Conservation (phyloP, 129 eudicot species). For the Cynara cardunculus region DNA sequence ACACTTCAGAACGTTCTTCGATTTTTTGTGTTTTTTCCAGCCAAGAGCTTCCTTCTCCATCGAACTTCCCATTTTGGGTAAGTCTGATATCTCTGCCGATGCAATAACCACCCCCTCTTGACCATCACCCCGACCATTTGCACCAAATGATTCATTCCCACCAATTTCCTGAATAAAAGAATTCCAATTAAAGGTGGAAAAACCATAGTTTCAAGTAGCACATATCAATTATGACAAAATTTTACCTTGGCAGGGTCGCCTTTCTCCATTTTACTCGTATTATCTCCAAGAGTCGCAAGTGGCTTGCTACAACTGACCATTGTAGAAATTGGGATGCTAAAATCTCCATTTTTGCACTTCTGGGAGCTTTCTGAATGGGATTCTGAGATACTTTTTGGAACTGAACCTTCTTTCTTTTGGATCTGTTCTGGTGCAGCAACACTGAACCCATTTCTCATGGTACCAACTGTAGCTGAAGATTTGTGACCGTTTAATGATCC, state of each 20-base stretch:
- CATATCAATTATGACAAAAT: not conserved
- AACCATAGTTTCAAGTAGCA: not conserved
- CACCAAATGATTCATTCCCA: slow-evolving; percentile 4
- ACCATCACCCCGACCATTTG: slow-evolving; percentile 7
- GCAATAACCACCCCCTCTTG: slow-evolving; percentile 2
- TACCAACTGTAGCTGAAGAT: slow-evolving; percentile 18
- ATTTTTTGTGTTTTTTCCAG: slow-evolving; percentile 17
- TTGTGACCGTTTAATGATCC: slow-evolving; percentile 15
- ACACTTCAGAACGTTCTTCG: slow-evolving; percentile 30
- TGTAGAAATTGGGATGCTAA: not conserved
- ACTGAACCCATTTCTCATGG: slow-evolving; percentile 18
- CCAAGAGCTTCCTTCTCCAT: slow-evolving; percentile 20
- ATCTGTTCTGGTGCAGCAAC: slow-evolving; percentile 15
- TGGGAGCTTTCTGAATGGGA: slow-evolving; percentile 6
- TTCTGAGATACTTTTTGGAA: slow-evolving; percentile 10
- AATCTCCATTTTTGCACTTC: not conserved
- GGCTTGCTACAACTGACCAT: not conserved
- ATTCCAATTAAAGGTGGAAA: not conserved
- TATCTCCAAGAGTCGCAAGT: not conserved
- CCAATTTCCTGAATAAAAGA: slow-evolving; percentile 13
- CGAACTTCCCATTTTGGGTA: slow-evolving; percentile 10
- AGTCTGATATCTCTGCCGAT: slow-evolving; percentile 7
- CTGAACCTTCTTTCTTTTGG: slow-evolving; percentile 9
- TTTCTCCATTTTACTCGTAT: slow-evolving; percentile 3
- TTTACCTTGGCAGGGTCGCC: slow-evolving; percentile 17